Base-by-base conservation (phyloP, 768 basidiomycete species). In the Tremella yokohamensis region DNA sequence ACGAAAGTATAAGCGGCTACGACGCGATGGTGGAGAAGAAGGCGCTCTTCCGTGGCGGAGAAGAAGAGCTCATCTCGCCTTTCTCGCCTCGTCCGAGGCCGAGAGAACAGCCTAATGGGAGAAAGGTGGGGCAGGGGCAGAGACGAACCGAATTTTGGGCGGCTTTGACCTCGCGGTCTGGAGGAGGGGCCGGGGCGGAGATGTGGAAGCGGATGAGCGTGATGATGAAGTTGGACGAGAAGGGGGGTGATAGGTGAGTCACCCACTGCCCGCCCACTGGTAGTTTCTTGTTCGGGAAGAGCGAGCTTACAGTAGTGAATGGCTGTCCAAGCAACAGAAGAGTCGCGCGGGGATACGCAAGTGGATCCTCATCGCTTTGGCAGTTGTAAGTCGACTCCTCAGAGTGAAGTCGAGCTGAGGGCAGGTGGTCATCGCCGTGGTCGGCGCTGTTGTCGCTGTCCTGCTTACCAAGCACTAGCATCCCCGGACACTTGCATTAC, bases 141-240 rank as follows among this genome's bases (percentile, higher is more conserved):
- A 29, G 62, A 9, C 15, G 49, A 3, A 50, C 49, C 22, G 16
- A 56, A n/a, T 45, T 45, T 16, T 45, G 42, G 42, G 42, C 22
- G 29, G 29, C 29, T 4, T 11, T 34, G 29, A 34, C 29, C 6
- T 6, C 11, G 29, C 29, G 29, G 6, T 34, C 29, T 11, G 29
- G 29, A 16, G 42, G 42, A 6, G 22, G 42, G 26, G 55, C 40
- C 25, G 65, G 64, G 12, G 64, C 52, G 26, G 71, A 73, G 39
- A 68, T 73, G 45, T 73, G 71, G 71, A 70, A 68, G 58, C 57
- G 71, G 40, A 70, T 73, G 37, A 68, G 64, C 40, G 60, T 68
- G 3, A 64, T 56, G 49, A 63, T 70, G 18, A 69, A 51, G 40
- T 29, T 67, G 39, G 68, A 68, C 54, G 56, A 62, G 47, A 54